These are phyloP conservation scores for Thalassiosira hispida DNA, from an alignment of 352 stramenopile species.

Conservation along the genomic window DNA sequence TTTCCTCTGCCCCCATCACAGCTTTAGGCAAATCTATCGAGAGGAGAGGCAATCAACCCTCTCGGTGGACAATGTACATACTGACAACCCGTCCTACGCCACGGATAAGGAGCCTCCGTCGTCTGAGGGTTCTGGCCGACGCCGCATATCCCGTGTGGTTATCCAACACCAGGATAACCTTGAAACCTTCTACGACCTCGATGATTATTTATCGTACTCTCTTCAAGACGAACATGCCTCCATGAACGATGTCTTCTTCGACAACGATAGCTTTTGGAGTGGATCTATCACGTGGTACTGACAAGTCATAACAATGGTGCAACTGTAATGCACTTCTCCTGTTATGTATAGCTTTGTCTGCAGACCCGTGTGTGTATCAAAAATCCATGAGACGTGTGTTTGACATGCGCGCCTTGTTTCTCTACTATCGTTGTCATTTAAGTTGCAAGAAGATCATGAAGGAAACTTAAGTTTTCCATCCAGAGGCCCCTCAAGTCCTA, in stretches of 20 bases:
- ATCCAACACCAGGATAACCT: constrained; percentile 76
- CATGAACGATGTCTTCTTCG: constrained; percentile 68
- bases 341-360: constrained; percentile 35
- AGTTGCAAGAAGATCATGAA: constrained; percentile 29
- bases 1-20: constrained; percentile 10
- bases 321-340: constrained; percentile 13
- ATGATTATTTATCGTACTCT: constrained; percentile 21
- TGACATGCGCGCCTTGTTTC: constrained; percentile 29
- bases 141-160: constrained; percentile 77
- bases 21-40: constrained; percentile 81
- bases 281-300: constrained; percentile 84
- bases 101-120: constrained; percentile 9
- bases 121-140: constrained; percentile 24
- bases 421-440: constrained; percentile 34
- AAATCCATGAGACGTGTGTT: constrained; percentile 28
- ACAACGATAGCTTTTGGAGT: constrained; percentile 84
- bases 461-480: background rate
- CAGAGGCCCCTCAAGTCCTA: constrained; percentile 5
- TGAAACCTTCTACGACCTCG: constrained; percentile 70
- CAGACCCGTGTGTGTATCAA: constrained; percentile 15
- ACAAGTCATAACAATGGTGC: constrained; percentile 25
- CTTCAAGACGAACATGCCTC: constrained; percentile 11
- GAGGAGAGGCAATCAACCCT: constrained; percentile 68
- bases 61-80: constrained; percentile 31
- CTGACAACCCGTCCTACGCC: constrained; percentile 7